Evolutionary conservation across 257 asterid genomes (phyloP).

Genomic region (Solanum infundibuliforme): DNA sequence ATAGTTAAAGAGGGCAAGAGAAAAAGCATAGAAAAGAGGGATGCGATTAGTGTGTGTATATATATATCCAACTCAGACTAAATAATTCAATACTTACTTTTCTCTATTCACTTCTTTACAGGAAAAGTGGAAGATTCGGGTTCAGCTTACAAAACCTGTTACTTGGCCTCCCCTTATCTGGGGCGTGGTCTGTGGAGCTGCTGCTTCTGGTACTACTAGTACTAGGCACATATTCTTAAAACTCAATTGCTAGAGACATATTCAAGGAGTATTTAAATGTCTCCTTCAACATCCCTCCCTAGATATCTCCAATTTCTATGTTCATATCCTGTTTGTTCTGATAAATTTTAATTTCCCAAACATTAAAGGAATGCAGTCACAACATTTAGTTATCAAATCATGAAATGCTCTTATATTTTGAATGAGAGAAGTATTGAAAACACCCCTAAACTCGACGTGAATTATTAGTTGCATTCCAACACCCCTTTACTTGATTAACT

Average conservation of each 20-base stretch:
- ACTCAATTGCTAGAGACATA: background rate
- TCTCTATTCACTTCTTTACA: slow-evolving; percentile 7
- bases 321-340: background rate
- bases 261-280: background rate
- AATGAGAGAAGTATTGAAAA: too few species aligned
- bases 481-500: too few species aligned
- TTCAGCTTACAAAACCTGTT: slow-evolving; percentile 91
- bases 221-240: background rate
- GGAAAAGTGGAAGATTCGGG: slow-evolving; percentile 89
- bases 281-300: background rate
- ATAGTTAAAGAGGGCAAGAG: background rate
- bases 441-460: too few species aligned
- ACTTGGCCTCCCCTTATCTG: slow-evolving; percentile 98
- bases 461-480: too few species aligned
- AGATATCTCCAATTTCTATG: background rate
- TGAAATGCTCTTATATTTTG: background rate
- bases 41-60: background rate
- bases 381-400: background rate
- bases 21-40: background rate
- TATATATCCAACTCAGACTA: background rate
- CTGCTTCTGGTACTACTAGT: slow-evolving; percentile 71
- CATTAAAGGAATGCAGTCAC: background rate
- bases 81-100: background rate
- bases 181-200: slow-evolving; percentile 99
- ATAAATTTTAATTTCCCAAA: background rate